Conservation (phyloP, 139 green algal species). For the Volvox reticuliferus region DNA sequence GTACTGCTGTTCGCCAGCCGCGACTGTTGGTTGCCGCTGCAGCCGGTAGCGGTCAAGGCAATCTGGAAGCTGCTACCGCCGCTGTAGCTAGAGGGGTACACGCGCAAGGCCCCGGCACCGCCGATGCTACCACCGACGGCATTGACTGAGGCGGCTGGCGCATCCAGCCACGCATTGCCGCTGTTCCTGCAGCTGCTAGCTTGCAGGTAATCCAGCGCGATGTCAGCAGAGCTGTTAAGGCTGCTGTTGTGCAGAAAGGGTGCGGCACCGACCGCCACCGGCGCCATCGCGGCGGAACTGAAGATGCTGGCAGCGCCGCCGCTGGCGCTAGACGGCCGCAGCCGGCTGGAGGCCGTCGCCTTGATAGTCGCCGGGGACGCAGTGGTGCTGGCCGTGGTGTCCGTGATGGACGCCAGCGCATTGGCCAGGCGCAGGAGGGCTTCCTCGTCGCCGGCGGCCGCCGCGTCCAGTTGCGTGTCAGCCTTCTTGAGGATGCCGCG, state of each 20-base stretch:
- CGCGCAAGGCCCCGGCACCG: background rate
- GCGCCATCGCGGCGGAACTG: background rate
- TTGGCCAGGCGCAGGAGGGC: conserved; percentile 13
- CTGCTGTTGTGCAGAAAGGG: background rate
- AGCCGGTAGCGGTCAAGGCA: background rate
- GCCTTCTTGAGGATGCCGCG: conserved; percentile 19
- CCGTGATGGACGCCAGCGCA: background rate
- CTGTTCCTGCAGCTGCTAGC: background rate
- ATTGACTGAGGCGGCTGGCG: background rate
- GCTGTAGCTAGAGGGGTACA: background rate
- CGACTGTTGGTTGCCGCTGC: background rate
- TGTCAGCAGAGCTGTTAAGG: background rate
- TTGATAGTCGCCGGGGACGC: background rate
- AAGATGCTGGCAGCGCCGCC: background rate
- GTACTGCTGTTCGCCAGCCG: conserved; percentile 15
- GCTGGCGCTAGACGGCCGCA: background rate
- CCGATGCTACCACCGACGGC: background rate
- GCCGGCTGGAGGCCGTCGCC: background rate
- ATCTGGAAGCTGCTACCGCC: background rate
- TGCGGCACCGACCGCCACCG: background rate
- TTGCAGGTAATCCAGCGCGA: background rate
- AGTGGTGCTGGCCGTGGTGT: background rate
- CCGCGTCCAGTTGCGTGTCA: conserved; percentile 2
- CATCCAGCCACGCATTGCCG: background rate
- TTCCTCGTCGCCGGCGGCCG: conserved; percentile 27